Base-by-base conservation (phyloP, 805 yeast species). In the Komagataella pastoris region DNA sequence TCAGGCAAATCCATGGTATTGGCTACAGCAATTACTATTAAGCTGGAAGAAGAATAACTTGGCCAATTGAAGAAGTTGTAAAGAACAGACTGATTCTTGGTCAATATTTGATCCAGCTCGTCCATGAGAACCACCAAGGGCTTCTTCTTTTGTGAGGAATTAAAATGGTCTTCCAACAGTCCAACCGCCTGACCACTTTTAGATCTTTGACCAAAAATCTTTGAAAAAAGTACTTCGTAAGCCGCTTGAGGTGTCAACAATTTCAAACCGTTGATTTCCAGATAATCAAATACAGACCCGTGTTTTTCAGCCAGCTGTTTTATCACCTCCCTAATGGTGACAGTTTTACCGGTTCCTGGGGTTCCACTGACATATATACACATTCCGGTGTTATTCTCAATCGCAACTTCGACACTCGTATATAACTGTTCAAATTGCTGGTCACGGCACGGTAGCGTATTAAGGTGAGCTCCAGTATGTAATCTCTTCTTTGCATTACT, bases 21-120 rank as follows among this genome's bases (percentile, higher is more conserved):
- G 3, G 98, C 97, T 30, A 93, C 89, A 0, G 98, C 97, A 46
- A 93, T 74, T 2, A 93, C 95, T 50, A 93, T 79, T 50, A 93
- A 70, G 59, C 83, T 83, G 3, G 98, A 89, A 56, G 80, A 72
- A 10, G 77, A 70, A 59, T 87, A 81, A 0, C 96, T 81, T 3
- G 99, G 97, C 99, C 99, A 93, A 66, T 93, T 93, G 74, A 93
- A 89, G 62, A 93, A 88, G 64, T 93, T 93, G 69, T 93, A 93
- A 84, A 91, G 83, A 43, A 91, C 90, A 47, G 81, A 79, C 62
- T 88, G 96, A 53, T 81, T 82, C 51, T 78, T 81, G 1, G 90
- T 83, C 8, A 89, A 90, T 50, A 93, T 73, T 61, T 93, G 97
- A 66, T 93, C 99, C 53, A 93, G 71, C 64, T 93, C 99, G 67